Conservation (phyloP, 805 yeast species). For the Schwanniomyces yamadae region DNA sequence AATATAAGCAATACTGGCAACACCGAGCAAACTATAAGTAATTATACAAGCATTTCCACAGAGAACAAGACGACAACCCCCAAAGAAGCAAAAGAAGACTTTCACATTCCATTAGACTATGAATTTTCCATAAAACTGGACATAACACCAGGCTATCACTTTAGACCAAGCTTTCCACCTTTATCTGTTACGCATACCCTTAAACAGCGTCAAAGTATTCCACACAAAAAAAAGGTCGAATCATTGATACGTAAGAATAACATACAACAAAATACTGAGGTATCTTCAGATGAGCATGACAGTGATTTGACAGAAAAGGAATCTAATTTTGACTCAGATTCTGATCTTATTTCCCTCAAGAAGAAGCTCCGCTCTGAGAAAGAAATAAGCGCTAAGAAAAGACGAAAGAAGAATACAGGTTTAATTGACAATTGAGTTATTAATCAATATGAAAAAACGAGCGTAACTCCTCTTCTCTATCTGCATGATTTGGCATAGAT, state of each 20-base stretch:
- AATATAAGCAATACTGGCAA: slow-evolving; percentile 9
- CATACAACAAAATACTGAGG: slow-evolving; percentile 9
- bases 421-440: neutral
- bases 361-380: slow-evolving; percentile 8
- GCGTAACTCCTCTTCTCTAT: too few species aligned
- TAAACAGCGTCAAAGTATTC: slow-evolving; percentile 18
- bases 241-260: slow-evolving; percentile 8
- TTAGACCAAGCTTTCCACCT: slow-evolving; percentile 37
- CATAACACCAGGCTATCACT: slow-evolving; percentile 24
- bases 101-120: slow-evolving; percentile 25
- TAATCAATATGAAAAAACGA: neutral
- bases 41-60: neutral
- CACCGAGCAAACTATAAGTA: neutral
- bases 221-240: slow-evolving; percentile 11
- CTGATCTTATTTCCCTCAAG: slow-evolving; percentile 5
- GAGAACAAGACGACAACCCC: neutral
- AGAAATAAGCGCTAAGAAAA: slow-evolving; percentile 7
- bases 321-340: slow-evolving; percentile 7
- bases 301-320: slow-evolving; percentile 15
- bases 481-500: too few species aligned
- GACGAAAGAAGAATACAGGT: slow-evolving; percentile 5
- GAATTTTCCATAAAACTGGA: slow-evolving; percentile 32
- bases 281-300: slow-evolving; percentile 21
- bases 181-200: slow-evolving; percentile 34
- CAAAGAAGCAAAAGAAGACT: slow-evolving; percentile 5